These are phyloP conservation scores for Hymenoscyphus salicellus DNA, from an alignment of 2,329 filamentous ascomycete species.

Conservation along the genomic window DNA sequence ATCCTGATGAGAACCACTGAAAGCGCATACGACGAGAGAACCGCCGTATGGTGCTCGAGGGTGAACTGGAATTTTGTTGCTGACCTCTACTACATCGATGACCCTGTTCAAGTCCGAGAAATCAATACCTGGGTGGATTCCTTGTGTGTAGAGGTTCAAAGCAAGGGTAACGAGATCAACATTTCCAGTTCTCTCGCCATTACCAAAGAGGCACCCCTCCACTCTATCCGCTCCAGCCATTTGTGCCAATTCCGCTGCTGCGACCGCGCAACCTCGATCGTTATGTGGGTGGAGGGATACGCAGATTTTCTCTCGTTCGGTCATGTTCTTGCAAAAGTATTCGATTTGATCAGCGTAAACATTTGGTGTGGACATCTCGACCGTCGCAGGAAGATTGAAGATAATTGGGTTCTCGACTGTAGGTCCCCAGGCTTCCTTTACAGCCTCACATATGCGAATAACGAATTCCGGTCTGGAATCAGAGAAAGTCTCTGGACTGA, in stretches of 20 bases:
- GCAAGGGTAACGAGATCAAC: constrained; percentile 91
- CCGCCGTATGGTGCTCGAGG: constrained; percentile 87
- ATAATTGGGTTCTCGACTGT: constrained; percentile 78
- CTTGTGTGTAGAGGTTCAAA: constrained; percentile 93
- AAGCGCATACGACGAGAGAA: constrained; percentile 86
- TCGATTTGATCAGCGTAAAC: constrained; percentile 96
- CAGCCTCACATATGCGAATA: constrained; percentile 81
- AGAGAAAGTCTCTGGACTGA: constrained; percentile 85
- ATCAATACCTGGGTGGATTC: constrained; percentile 79
- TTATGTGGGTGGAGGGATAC: constrained; percentile 94
- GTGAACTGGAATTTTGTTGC: constrained; percentile 93
- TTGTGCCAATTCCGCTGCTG: constrained; percentile 86
- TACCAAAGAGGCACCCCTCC: constrained; percentile 90
- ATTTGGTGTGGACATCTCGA: constrained; percentile 92
- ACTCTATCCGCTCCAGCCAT: constrained; percentile 96
- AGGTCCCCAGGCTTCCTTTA: constrained; percentile 91
- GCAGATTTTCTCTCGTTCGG: constrained; percentile 79
- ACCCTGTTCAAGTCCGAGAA: constrained; percentile 85
- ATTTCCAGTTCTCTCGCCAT: constrained; percentile 93
- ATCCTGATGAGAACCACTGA: constrained; percentile 90
- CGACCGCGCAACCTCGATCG: constrained; percentile 84
- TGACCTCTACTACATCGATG: constrained; percentile 85
- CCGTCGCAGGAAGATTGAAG: constrained; percentile 94
- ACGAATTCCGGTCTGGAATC: constrained; percentile 83
- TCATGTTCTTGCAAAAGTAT: constrained; percentile 85